These are phyloP conservation scores for Jasminum sambac DNA, from an alignment of 257 asterid species.

Conservation along the genomic window DNA sequence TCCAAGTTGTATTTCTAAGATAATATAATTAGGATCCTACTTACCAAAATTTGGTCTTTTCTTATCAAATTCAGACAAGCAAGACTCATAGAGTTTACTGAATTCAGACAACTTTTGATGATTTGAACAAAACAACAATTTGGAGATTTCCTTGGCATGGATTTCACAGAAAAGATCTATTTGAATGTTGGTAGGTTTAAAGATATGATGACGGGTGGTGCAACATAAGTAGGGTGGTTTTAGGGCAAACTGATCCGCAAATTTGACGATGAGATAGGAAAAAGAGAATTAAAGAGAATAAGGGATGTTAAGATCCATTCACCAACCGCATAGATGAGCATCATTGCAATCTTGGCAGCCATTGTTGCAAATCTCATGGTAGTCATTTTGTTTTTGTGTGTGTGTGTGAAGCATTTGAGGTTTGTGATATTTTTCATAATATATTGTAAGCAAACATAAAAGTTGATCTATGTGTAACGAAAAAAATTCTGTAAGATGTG, in stretches of 20 bases:
- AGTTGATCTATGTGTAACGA: too few relatives aligned
- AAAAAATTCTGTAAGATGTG: too few relatives aligned
- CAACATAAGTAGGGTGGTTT: conserved; percentile 89
- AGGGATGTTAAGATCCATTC: conserved; percentile 80
- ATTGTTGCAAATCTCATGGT: conserved; percentile 83
- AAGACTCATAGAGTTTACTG: conserved; percentile 66
- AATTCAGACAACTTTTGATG: conserved; percentile 65
- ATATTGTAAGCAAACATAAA: too few relatives aligned
- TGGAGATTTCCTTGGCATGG: conserved; percentile 70
- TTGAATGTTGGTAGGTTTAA: conserved; percentile 45
- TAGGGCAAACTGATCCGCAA: conserved; percentile 67
- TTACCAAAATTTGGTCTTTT: conserved; percentile 26
- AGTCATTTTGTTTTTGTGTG: conserved; percentile 24
- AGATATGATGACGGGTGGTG: conserved; percentile 61
- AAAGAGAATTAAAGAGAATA: conserved; percentile 75
- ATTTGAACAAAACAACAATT: conserved; percentile 57
- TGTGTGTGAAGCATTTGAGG: neutral
- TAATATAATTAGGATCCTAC: too few relatives aligned
- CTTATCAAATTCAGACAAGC: conserved; percentile 47
- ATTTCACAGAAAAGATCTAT: conserved; percentile 72
- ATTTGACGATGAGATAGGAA: conserved; percentile 72
- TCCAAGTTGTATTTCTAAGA: too few relatives aligned
- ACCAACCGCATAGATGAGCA: conserved; percentile 73
- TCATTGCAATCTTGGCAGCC: conserved; percentile 63
- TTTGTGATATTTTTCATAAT: too few relatives aligned